Evolutionary conservation across 2,329 filamentous ascomycete genomes (phyloP).

Genomic region (Monosporascus sp.): DNA sequence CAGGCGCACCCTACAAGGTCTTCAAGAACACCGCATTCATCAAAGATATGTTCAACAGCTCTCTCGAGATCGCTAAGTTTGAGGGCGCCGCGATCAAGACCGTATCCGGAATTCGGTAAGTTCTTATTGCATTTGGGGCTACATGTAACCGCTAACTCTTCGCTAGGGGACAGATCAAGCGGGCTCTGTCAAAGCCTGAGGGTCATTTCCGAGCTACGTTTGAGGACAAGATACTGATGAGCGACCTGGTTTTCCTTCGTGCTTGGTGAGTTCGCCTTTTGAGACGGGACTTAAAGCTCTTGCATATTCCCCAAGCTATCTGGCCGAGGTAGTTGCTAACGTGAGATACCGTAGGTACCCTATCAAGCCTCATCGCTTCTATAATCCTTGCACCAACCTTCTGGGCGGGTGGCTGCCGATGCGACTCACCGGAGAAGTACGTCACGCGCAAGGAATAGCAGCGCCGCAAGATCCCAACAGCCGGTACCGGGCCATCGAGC

Average conservation of each 20-base stretch:
- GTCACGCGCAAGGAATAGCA: slow-evolving; percentile 65
- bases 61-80: slow-evolving; percentile 95
- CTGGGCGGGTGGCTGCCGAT: slow-evolving; percentile 83
- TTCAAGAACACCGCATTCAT: slow-evolving; percentile 99
- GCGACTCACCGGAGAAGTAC: slow-evolving; percentile 89
- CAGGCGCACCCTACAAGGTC: slow-evolving; percentile 90
- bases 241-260: slow-evolving; percentile 90
- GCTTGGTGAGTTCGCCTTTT: slow-evolving; percentile 57
- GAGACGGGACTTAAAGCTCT: background rate
- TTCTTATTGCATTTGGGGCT: too few species aligned
- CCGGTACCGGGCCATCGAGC: slow-evolving; percentile 68
- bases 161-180: slow-evolving; percentile 79
- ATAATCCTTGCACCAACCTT: slow-evolving; percentile 92
- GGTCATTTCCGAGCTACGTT: slow-evolving; percentile 96
- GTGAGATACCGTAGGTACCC: slow-evolving; percentile 50
- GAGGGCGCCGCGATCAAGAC: slow-evolving; percentile 95
- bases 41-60: slow-evolving; percentile 93
- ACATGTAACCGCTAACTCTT: background rate
- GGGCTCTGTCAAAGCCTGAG: slow-evolving; percentile 86
- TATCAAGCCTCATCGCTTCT: slow-evolving; percentile 90
- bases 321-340: background rate
- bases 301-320: background rate
- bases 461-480: slow-evolving; percentile 81
- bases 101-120: slow-evolving; percentile 75
- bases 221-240: slow-evolving; percentile 96